A percentile compares a stretch with the other conserved stretches of the same genome.
phyloP scores from a whole-genome alignment of 2,329 filamentous ascomycete species.

The Exophiala xenobiotica region DNA sequence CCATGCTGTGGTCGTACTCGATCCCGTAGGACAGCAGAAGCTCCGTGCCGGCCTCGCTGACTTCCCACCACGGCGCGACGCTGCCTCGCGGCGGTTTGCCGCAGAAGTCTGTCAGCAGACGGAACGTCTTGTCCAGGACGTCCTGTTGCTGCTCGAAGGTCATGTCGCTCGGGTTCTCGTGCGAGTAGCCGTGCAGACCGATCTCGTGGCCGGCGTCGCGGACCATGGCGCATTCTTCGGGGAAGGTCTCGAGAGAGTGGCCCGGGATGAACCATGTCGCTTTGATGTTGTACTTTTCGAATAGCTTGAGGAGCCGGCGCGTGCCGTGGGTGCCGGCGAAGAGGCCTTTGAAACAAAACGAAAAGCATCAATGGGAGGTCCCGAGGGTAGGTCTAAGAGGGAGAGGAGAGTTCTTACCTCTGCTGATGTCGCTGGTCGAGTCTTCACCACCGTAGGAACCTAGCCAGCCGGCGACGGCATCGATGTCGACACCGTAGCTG shows the following conservation, averaged over 20 bases:
- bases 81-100: constrained; percentile 68
- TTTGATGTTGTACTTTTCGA: constrained; percentile 71
- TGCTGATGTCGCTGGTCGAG: constrained; percentile 68
- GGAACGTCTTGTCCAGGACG: constrained; percentile 74
- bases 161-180: constrained; percentile 73
- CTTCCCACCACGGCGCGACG: constrained; percentile 77
- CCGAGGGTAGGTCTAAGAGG: background rate
- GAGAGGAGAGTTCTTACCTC: constrained; percentile 48
- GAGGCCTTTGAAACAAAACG: constrained; percentile 40
- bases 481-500: constrained; percentile 70
- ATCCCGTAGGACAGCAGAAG: constrained; percentile 45
- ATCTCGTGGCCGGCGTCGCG: constrained; percentile 65
- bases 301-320: constrained; percentile 66
- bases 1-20: constrained; percentile 48
- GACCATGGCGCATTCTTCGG: constrained; percentile 62
- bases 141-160: constrained; percentile 72
- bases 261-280: constrained; percentile 66
- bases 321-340: constrained; percentile 69
- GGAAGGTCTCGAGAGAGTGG: constrained; percentile 65
- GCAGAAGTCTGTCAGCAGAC: constrained; percentile 69
- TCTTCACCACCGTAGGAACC: constrained; percentile 74
- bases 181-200: constrained; percentile 69
- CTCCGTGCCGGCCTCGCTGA: constrained; percentile 62
- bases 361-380: background rate
- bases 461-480: constrained; percentile 74